A percentile compares a stretch with the other conserved stretches of the same genome.
Conservation (phyloP, 2,329 filamentous ascomycete genomes). For the Phialophora tarda region DNA sequence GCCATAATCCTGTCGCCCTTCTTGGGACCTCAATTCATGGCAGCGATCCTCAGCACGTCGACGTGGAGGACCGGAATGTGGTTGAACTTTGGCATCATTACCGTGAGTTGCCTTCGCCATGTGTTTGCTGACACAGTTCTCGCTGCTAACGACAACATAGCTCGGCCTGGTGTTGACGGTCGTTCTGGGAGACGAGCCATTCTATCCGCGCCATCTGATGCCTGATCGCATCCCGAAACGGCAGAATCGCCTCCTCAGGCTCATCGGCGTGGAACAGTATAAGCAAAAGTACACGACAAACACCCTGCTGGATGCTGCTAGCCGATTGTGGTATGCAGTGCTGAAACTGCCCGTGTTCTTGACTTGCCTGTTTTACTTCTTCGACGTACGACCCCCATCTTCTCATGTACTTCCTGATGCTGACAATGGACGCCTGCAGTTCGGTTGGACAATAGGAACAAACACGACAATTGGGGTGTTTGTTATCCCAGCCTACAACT, state of each 20-base stretch:
- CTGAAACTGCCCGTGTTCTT: conserved; percentile 43
- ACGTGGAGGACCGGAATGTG: conserved; percentile 45
- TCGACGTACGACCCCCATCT: conserved; percentile 38
- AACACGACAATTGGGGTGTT: conserved; percentile 61
- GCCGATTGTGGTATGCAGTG: conserved; percentile 49
- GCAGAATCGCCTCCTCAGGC: conserved; percentile 39
- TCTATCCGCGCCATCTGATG: conserved; percentile 41
- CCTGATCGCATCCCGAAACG: conserved; percentile 33
- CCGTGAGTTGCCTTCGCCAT: background rate
- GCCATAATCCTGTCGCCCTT: conserved; percentile 50
- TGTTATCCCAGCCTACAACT: conserved; percentile 55
- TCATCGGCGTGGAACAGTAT: conserved; percentile 43
- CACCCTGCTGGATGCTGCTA: conserved; percentile 50
- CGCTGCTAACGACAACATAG: background rate
- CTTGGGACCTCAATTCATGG: conserved; percentile 50
- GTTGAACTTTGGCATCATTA: conserved; percentile 40
- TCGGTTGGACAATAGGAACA: conserved; percentile 58
- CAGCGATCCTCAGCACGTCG: conserved; percentile 56
- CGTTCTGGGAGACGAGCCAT: conserved; percentile 42
- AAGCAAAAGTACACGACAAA: conserved; percentile 45
- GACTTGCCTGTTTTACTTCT: conserved; percentile 43
- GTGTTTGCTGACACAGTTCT: background rate
- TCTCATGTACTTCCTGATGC: conserved; percentile 48
- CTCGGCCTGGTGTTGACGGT: conserved; percentile 40
- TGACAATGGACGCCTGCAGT: conserved; percentile 49